Evolutionary conservation across 495 filamentous ascomycete species (phyloP), one percentile per base, ranked within the genome.

Genomic region (Darksidea phi): DNA sequence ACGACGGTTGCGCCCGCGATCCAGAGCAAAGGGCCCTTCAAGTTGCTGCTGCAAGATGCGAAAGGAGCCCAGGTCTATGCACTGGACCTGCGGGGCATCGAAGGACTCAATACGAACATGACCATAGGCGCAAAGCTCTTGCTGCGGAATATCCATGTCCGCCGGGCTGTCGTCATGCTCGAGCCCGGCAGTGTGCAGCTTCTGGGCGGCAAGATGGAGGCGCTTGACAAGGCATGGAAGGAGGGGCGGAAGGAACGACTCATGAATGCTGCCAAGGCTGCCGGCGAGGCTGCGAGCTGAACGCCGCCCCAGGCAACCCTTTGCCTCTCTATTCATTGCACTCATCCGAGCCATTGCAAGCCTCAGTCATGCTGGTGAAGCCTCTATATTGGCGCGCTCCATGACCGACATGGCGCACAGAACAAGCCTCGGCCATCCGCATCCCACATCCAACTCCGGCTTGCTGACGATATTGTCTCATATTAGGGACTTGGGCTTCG

Each of bases 151-250:
- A 78, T 77, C 1, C 75, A 78, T 11, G 85, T 96, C 28, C 86
- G 89, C 20, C 77, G 94, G 24, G 95, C 90, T 0, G 80, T 93
- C 63, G 66, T 95, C 15, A 70, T 98, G 67, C 74, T 98, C 11
- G 85, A 90, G 42, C 85, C 89, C 1, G 73, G 67, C 12, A 81
- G 67, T 17, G 83, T 82, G 46, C 79, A 77, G 36, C 63, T 96
- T 2, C 72, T 97, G 15, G 94, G 94, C 1, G 94, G 94, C 0
- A 96, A 90, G 80, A 85, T 97, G 52, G 92, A 96, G 54, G 77
- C 69, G 0, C 78, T 91, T 78, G 88, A 96, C 67, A 83, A 82
- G 68, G 75, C 75, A 32, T 97, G 94, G 91, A 80, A 78, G 55
- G 85, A 88, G 25, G 81, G 82, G 15, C 78, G 90, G 66, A 87